Evolutionary conservation across 176 grass and related monocot genomes (phyloP).

Genomic region (Chloris gayana): DNA sequence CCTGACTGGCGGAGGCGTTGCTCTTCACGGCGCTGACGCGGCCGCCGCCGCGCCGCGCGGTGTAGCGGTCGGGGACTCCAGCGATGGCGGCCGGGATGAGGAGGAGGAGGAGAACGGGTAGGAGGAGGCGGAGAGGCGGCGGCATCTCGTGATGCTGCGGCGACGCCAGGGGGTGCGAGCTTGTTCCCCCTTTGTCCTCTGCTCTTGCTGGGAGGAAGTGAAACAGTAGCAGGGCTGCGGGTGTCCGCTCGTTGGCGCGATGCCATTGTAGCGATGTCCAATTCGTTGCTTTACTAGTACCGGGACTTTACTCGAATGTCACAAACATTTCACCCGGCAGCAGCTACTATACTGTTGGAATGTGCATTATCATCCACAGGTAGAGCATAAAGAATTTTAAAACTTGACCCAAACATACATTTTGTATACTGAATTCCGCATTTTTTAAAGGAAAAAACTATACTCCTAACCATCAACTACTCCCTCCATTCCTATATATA

Average conservation of each 20-base stretch:
- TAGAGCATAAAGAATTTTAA: too few species aligned
- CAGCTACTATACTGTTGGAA: too few species aligned
- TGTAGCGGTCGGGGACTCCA: slow-evolving; percentile 15
- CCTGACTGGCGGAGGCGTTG: slow-evolving; percentile 20
- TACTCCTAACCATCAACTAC: too few species aligned
- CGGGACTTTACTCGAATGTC: background rate
- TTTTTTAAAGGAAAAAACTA: too few species aligned
- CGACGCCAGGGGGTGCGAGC: background rate
- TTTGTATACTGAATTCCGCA: too few species aligned
- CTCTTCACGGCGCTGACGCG: background rate
- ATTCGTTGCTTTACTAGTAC: background rate
- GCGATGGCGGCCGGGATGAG: slow-evolving; percentile 13
- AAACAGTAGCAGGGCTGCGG: background rate
- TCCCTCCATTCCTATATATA: too few species aligned
- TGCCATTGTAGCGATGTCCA: background rate
- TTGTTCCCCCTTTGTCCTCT: background rate
- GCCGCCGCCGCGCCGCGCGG: background rate
- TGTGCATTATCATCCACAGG: too few species aligned
- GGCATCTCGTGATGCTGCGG: slow-evolving; percentile 16
- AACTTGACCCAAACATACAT: too few species aligned
- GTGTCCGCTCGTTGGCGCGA: background rate
- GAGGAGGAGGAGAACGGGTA: slow-evolving; percentile 14
- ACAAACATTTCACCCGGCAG: background rate
- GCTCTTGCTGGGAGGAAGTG: background rate
- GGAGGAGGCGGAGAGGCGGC: background rate